Evolutionary conservation across 129 eudicot genomes (phyloP).

Genomic region (Chrysanthemum seticuspe): DNA sequence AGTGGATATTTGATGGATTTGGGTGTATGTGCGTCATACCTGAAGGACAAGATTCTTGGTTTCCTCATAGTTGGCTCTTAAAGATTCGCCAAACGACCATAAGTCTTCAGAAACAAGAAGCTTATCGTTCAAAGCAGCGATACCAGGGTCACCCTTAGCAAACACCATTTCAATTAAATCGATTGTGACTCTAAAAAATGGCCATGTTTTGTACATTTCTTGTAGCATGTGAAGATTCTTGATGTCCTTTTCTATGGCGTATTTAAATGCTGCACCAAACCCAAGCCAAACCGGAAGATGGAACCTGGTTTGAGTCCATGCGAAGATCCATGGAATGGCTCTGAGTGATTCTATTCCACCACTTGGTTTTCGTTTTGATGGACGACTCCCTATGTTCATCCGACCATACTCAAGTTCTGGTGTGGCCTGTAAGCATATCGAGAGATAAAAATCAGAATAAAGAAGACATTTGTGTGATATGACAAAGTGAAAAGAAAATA

Average conservation of each 20-base stretch:
- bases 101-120: conserved; percentile 86
- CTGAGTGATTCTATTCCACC: conserved; percentile 97
- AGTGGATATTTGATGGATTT: too few species aligned
- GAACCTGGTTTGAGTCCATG: conserved; percentile 98
- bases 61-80: conserved; percentile 75
- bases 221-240: conserved; percentile 77
- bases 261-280: conserved; percentile 88
- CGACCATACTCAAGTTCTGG: conserved; percentile 96
- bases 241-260: conserved; percentile 58
- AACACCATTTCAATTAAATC: conserved; percentile 97
- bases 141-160: conserved; percentile 95
- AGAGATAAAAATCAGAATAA: neutral
- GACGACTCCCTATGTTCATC: conserved; percentile 98
- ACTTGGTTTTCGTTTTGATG: conserved; percentile 92
- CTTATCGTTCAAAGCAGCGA: conserved; percentile 83
- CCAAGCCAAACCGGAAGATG: conserved; percentile 99
- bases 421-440: conserved; percentile 60
- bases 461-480: neutral
- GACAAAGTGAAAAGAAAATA: conserved; percentile 9
- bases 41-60: conserved; percentile 72
- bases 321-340: conserved; percentile 99
- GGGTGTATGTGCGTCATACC: conserved; percentile 42
- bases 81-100: conserved; percentile 70
- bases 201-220: conserved; percentile 95
- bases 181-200: conserved; percentile 96